Percentiles rank a stretch among this genome's conserved stretches.
phyloP scores from a whole-genome alignment of 2,329 filamentous ascomycete genomes.

The Aspergillus vadensis region DNA sequence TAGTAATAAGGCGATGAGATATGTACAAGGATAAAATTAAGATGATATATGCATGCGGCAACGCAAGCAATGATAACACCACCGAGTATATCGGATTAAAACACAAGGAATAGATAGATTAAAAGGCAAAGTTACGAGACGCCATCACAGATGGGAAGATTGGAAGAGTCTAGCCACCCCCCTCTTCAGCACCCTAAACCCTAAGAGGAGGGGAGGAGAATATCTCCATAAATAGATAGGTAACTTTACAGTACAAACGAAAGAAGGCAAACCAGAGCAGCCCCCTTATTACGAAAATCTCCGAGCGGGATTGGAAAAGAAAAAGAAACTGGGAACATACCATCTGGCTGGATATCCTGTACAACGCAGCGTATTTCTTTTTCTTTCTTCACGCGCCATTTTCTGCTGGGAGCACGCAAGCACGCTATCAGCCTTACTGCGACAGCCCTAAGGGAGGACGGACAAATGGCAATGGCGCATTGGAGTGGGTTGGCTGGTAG shows the following conservation, averaged over 20 bases:
- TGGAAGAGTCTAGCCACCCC: no score
- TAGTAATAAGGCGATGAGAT: background rate
- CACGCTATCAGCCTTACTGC: conserved; percentile 1
- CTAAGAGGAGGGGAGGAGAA: background rate
- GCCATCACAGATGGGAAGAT: background rate
- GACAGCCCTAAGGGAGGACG: background rate
- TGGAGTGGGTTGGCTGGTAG: background rate
- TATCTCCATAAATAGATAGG: background rate
- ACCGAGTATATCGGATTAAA: no score
- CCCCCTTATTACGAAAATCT: background rate
- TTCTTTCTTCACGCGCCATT: background rate
- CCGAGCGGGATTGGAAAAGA: background rate
- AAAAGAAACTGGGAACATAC: background rate
- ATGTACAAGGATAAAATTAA: background rate
- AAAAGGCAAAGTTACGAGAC: no score
- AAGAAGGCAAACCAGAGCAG: background rate
- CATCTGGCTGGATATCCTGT: background rate
- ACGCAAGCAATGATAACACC: background rate
- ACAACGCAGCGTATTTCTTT: background rate
- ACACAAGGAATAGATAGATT: no score
- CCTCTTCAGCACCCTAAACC: background rate
- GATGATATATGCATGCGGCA: background rate
- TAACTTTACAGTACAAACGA: background rate
- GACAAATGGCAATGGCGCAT: conserved; percentile 1
- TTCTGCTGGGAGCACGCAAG: background rate